phyloP scores from a whole-genome alignment of 2,329 filamentous ascomycete species.

The Chaetomium olivaceum region DNA sequence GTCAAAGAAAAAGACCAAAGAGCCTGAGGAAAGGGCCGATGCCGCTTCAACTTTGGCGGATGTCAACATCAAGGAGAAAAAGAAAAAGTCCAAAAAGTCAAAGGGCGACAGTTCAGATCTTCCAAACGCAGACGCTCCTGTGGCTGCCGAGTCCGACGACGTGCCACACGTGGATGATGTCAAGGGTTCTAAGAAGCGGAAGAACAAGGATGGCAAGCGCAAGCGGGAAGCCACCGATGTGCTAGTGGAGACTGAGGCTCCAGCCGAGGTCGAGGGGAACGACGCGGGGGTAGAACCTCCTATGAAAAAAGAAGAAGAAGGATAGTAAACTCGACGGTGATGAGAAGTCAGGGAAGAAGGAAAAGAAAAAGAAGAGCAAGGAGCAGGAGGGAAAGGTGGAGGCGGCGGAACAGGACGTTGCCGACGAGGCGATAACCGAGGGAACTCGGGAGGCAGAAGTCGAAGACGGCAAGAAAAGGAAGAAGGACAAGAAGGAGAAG shows the following conservation, averaged over 20 bases:
- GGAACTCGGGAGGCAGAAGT: neutral
- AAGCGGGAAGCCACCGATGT: constrained; percentile 16
- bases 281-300: constrained; percentile 14
- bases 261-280: neutral
- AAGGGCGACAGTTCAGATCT: neutral
- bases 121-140: neutral
- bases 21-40: constrained; percentile 5
- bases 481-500: constrained; percentile 9
- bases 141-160: neutral
- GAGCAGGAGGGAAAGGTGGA: neutral
- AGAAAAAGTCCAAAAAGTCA: constrained; percentile 25
- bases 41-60: neutral
- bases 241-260: neutral
- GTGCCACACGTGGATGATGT: neutral
- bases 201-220: constrained; percentile 28
- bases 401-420: constrained; percentile 3
- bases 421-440: neutral
- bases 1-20: constrained; percentile 17
- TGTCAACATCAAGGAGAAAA: constrained; percentile 10
- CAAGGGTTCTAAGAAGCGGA: constrained; percentile 28
- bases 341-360: constrained; percentile 12
- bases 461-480: neutral
- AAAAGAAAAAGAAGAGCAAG: constrained; percentile 9
- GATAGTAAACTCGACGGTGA: neutral
- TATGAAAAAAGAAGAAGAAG: constrained; percentile 29